Evolutionary conservation across 495 filamentous ascomycete genomes (phyloP).

Genomic region (Podospora appendiculata): DNA sequence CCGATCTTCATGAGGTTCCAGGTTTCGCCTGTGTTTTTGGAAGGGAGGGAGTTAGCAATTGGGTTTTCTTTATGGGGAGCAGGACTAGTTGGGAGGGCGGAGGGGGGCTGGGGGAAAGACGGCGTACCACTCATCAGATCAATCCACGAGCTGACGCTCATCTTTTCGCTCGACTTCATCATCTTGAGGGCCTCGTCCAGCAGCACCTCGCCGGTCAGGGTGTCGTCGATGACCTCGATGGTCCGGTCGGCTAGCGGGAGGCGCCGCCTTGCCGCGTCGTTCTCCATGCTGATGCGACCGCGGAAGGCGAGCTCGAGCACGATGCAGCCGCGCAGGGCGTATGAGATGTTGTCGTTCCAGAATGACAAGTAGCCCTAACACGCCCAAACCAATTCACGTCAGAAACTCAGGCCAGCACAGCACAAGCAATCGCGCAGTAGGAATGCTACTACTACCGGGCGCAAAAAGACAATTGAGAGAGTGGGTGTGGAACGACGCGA

Average conservation of each 20-base stretch:
- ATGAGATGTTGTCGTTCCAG: constrained; percentile 99
- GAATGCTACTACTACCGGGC: no score
- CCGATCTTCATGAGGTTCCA: constrained; percentile 99
- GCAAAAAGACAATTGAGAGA: not conserved
- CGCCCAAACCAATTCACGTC: not conserved
- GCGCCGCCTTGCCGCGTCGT: constrained; percentile 83
- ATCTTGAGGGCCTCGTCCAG: constrained; percentile 98
- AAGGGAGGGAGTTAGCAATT: not conserved
- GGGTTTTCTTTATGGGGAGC: not conserved
- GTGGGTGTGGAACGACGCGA: not conserved
- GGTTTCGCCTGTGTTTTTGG: constrained; percentile 66
- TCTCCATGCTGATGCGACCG: constrained; percentile 97
- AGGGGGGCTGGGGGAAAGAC: not conserved
- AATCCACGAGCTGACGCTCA: constrained; percentile 98
- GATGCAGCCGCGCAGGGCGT: constrained; percentile 93
- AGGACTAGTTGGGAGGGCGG: not conserved
- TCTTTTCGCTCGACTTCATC: constrained; percentile 99
- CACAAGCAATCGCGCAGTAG: not conserved
- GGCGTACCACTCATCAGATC: constrained; percentile 93
- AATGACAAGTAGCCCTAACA: constrained; percentile 90
- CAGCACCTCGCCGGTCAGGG: constrained; percentile 92
- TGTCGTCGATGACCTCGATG: constrained; percentile 97
- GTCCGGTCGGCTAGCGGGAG: constrained; percentile 87
- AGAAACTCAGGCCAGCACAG: no score
- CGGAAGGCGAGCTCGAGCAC: constrained; percentile 95